Base-by-base conservation (phyloP, 371 early-diverging fungal species). In the Syncephalastrum racemosum region DNA sequence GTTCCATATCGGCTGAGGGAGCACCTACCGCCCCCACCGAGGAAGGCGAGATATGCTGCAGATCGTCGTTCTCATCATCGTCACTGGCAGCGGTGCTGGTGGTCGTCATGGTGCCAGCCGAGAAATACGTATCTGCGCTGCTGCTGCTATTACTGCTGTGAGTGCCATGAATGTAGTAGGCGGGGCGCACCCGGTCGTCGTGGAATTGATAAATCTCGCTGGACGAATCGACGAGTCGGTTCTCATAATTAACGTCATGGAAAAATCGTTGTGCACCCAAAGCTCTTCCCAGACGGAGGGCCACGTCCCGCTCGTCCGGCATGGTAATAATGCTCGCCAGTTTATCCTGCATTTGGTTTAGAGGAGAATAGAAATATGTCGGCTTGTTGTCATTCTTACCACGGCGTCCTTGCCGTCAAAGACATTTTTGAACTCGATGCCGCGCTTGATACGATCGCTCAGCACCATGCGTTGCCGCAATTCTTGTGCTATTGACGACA, bases 361-460 rank as follows among this genome's bases (percentile, higher is more conserved):
- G 36, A 31, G 6, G 36, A 58, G 10, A 25, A 49, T 27, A 20
- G 14, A 3, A 50, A 8, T n/a, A 50, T 19, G 14, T 40, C 18
- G 6, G 14, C 14, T 24, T 36, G 18, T 55, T 51, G 51, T 39
- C 31, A 25, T 25, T 49, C 60, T 53, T 71, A 75, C 72, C 54
- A 95, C 91, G 14, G 88, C 91, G 24, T 92, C 88, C 58, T 83
- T 75, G 22, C 95, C 96, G 36, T 85, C 80, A 72, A 94, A 94
- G 57, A 87, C 86, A 54, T 85, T 83, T 53, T 81, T 83, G 67
- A 94, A 90, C 66, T 93, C 92, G 16, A 94, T 77, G 7, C 81
- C 82, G 59, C 94, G 89, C 64, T 90, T 90, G 45, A 77, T 73
- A 43, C 89, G 82, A 25, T 85, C 84, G 27, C 70, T 60, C 8